Conservation (phyloP, 805 yeast genomes). For the Lipomyces anomalus region DNA sequence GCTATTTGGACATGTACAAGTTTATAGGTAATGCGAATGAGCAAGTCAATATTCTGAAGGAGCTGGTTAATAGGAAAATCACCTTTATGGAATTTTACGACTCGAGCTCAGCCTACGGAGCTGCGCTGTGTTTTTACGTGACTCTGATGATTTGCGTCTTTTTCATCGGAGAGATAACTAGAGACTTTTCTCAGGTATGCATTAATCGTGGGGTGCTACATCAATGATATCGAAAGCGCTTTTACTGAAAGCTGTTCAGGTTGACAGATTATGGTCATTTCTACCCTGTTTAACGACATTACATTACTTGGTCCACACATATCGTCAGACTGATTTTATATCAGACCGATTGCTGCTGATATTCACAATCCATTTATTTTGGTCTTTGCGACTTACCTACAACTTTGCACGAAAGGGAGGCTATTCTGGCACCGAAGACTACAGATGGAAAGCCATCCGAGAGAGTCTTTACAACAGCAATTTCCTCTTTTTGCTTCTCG, state of each 20-base stretch:
- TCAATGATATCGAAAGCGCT: not conserved
- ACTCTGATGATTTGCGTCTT: slow-evolving; percentile 7
- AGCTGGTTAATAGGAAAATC: not conserved
- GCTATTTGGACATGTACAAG: too few species aligned
- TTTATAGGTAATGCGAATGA: not conserved
- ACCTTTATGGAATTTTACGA: slow-evolving; percentile 1
- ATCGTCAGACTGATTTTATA: slow-evolving; percentile 1
- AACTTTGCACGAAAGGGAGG: slow-evolving; percentile 24
- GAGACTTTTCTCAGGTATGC: slow-evolving; percentile 20
- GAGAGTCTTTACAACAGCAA: slow-evolving; percentile 3
- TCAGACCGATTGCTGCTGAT: slow-evolving; percentile 6
- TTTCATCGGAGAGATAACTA: slow-evolving; percentile 5
- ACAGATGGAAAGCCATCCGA: slow-evolving; percentile 18
- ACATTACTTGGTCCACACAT: slow-evolving; percentile 7
- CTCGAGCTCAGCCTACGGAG: slow-evolving; percentile 11
- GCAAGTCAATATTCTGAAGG: not conserved
- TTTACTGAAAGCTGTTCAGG: slow-evolving; percentile 3
- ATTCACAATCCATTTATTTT: slow-evolving; percentile 2
- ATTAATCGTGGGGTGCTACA: not conserved
- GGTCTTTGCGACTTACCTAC: slow-evolving; percentile 18
- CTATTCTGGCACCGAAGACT: slow-evolving; percentile 19
- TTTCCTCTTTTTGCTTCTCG: slow-evolving; percentile 9
- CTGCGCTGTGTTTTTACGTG: slow-evolving; percentile 9
- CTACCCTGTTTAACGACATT: slow-evolving; percentile 14
- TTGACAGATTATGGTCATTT: slow-evolving; percentile 18